Percentiles rank a stretch among this genome's conserved stretches.
Conservation (phyloP, 2,329 filamentous ascomycete species). For the Stenocarpella maydis region DNA sequence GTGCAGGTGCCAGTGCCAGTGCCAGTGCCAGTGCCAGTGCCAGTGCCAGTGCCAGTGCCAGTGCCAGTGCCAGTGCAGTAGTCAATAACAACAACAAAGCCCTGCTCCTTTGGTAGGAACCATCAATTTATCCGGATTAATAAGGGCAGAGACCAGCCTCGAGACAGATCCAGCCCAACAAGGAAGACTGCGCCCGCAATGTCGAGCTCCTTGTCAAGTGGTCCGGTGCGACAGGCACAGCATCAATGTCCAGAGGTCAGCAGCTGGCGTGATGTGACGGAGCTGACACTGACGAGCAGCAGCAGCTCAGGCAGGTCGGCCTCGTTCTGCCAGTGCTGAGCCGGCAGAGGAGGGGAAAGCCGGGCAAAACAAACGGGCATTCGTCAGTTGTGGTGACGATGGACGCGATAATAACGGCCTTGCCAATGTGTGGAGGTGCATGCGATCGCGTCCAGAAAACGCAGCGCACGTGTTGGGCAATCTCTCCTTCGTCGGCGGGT, state of each 20-base stretch:
- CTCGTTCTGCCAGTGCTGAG: constrained; percentile 5
- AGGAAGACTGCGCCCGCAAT: neutral
- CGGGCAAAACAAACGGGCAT: constrained; percentile 24
- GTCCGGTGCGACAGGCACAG: neutral
- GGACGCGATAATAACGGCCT: constrained; percentile 32
- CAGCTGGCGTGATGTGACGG: constrained; percentile 25
- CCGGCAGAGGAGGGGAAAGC: constrained; percentile 13
- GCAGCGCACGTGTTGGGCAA: constrained; percentile 32
- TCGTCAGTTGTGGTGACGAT: neutral
- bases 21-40: neutral
- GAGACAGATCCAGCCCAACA: neutral
- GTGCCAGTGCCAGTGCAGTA: constrained; percentile 1
- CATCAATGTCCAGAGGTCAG: constrained; percentile 3
- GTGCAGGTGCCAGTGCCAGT: neutral
- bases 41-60: neutral
- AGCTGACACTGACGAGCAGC: constrained; percentile 27
- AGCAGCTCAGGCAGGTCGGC: constrained; percentile 14
- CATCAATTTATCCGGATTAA: constrained; percentile 10
- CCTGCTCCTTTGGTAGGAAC: neutral
- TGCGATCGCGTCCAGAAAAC: constrained; percentile 29
- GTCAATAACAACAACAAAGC: neutral
- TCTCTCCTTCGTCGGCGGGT: neutral
- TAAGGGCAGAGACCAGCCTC: constrained; percentile 2
- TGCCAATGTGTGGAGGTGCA: neutral
- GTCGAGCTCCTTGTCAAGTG: neutral